Evolutionary conservation across 441 rosid genomes (phyloP), one percentile per base, ranked within the genome.

Genomic region (Mallotus japonicus): DNA sequence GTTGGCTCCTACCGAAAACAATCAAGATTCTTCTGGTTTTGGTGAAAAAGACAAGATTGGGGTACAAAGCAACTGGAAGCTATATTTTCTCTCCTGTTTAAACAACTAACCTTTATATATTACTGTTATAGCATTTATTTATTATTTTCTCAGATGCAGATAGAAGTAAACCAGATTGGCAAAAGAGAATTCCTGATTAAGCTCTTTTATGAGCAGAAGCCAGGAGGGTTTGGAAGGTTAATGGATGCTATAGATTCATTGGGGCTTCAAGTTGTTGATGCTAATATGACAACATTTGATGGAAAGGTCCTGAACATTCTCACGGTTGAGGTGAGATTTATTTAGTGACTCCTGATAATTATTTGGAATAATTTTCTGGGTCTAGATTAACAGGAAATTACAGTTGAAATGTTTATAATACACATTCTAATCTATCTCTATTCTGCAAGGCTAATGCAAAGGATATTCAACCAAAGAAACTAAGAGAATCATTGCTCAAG

Each of bases 201-300:
- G 83, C 74, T 86, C 24, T 64, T 62, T 10, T 83, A 80, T 12
- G 82, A 81, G 73, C 78, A 87, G 74, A 82, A 63, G 73, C 71
- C 32, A 56, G 88, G 87, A 76, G 91, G 94, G 54, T 90, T 93
- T 75, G 73, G 81, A 34, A 87, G 82, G 76, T 67, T 86, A 83
- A 79, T 92, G 83, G 90, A 92, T 71, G 83, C 73, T 57, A 72
- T 92, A 55, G 65, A 83, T 67, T 82, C 86, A 53, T 73, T 79
- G 65, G 92, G 87, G 65, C 85, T 91, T 74, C 81, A 77, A 73
- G 85, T 89, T 42, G 81, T 87, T 24, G 85, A 92, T 79, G 97
- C 87, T 61, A 95, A 91, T 77, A 75, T 95, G 70, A 89, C 90
- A 56, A 88, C 90, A 54, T 82, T 80, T 9, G 50, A 83, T 70